phyloP scores from a whole-genome alignment of 768 basidiomycete genomes.

The Tricholoma furcatifolium region DNA sequence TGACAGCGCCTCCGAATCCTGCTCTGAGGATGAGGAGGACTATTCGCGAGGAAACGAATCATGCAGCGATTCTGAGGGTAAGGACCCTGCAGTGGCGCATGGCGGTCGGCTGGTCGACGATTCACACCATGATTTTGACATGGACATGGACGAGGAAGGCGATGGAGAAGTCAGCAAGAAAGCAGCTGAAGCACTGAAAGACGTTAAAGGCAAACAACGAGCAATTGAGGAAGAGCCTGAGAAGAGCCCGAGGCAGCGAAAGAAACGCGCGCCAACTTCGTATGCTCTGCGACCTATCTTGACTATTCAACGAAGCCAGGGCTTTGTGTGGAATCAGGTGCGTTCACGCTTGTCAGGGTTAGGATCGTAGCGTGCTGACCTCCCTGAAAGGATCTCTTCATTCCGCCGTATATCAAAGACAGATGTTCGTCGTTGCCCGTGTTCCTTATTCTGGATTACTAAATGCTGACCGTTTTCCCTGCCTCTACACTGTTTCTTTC shows the following conservation, averaged over 20 bases:
- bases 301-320: constrained; percentile 84
- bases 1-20: constrained; percentile 59
- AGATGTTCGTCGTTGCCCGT: constrained; percentile 61
- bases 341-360: constrained; percentile 21
- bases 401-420: constrained; percentile 88
- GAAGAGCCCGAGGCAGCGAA: constrained; percentile 44
- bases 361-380: constrained; percentile 5
- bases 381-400: constrained; percentile 67
- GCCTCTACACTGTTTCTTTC: constrained; percentile 10
- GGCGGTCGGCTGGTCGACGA: constrained; percentile 28
- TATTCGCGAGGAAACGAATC: constrained; percentile 32
- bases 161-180: constrained; percentile 35
- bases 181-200: constrained; percentile 45
- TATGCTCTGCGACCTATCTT: constrained; percentile 77
- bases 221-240: constrained; percentile 68
- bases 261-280: constrained; percentile 49
- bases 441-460: constrained; percentile 14
- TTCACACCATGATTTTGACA: constrained; percentile 48
- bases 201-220: constrained; percentile 79
- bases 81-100: constrained; percentile 28
- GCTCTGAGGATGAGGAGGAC: constrained; percentile 76
- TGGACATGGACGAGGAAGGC: constrained; percentile 49
- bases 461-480: constrained; percentile 17
- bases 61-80: constrained; percentile 32
- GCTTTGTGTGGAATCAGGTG: constrained; percentile 92